Conservation (phyloP, 2,329 filamentous ascomycete genomes). For the Aspergillus vadensis region DNA sequence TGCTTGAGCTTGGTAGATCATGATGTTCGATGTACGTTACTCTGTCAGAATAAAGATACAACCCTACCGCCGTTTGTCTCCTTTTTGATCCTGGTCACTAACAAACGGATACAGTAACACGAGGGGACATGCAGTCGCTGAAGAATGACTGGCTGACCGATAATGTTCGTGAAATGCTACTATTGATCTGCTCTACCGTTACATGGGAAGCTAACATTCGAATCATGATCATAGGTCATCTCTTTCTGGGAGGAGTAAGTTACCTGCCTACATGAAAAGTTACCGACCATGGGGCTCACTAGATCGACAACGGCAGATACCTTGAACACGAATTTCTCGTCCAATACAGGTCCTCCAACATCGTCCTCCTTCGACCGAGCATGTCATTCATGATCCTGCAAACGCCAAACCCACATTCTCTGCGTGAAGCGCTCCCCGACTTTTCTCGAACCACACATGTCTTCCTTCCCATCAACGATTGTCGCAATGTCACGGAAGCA, state of each 20-base stretch:
- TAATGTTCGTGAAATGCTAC: constrained; percentile 64
- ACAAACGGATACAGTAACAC: constrained; percentile 64
- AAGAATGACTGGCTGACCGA: constrained; percentile 96
- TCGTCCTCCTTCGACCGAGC: constrained; percentile 85
- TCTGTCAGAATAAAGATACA: not conserved
- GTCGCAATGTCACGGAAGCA: constrained; percentile 70
- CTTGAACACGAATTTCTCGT: constrained; percentile 86
- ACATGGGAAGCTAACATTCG: constrained; percentile 24
- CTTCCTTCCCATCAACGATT: constrained; percentile 95
- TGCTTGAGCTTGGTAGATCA: constrained; percentile 52
- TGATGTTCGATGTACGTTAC: constrained; percentile 62
- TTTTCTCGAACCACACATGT: constrained; percentile 83
- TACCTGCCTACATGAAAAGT: not conserved
- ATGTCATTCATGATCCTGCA: constrained; percentile 93
- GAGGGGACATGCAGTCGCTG: constrained; percentile 84
- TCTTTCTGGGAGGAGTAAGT: constrained; percentile 95
- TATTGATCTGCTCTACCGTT: constrained; percentile 2
- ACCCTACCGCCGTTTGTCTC: not conserved
- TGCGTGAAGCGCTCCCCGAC: constrained; percentile 73
- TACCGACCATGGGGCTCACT: constrained; percentile 6
- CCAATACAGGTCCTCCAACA: constrained; percentile 78
- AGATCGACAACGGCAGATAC: constrained; percentile 53
- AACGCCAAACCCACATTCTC: constrained; percentile 58
- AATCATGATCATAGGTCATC: constrained; percentile 66
- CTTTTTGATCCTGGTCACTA: constrained; percentile 11